Evolutionary conservation across 805 yeast species (phyloP), one percentile per base, ranked within the genome.

Genomic region (Saturnispora halmiae): DNA sequence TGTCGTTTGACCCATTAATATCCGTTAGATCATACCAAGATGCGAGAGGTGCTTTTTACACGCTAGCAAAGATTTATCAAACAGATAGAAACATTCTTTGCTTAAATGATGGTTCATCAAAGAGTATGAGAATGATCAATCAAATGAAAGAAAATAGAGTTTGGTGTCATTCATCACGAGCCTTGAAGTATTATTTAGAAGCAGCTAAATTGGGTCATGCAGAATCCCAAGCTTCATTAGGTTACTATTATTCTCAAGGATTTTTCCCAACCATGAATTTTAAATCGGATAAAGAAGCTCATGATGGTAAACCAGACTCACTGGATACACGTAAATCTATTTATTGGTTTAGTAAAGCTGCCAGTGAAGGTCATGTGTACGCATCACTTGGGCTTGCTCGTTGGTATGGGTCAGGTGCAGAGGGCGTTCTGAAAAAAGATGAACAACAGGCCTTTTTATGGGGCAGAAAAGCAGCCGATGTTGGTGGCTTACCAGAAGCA

Each of bases 261-360:
- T 57, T 39, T 41, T 56, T 61, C 47, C 64, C 65, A 16, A 53
- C 63, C 2, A 43, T 49, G 34, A 51, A 50, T 30, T 60, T 60
- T 47, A 56, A 52, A 32, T 55, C 61, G 3, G 65, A 60, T 42
- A 57, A 52, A 31, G 58, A 54, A 21, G 51, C 62, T 1, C 45
- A 34, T n/a, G 41, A 38, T 11, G 48, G 47, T 7, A 28, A 20
- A 7, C 67, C 73, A 28, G 49, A 45, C 6, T 20, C 40, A 5
- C 64, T 74, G 1, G 76, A 77, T 48, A 69, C 83, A 4, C 64
- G 67, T 40, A 69, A 73, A 46, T 73, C 82, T 7, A 69, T 82
- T 36, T 81, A 81, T 11, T 83, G 90, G 88, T 83, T 82, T 57
- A 65, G 79, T 8, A 66, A 74, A 40, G 79, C 84, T 3, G 85